Evolutionary conservation across 208 protist species (phyloP).

Genomic region (Herpetomonas samuelpessoai): DNA sequence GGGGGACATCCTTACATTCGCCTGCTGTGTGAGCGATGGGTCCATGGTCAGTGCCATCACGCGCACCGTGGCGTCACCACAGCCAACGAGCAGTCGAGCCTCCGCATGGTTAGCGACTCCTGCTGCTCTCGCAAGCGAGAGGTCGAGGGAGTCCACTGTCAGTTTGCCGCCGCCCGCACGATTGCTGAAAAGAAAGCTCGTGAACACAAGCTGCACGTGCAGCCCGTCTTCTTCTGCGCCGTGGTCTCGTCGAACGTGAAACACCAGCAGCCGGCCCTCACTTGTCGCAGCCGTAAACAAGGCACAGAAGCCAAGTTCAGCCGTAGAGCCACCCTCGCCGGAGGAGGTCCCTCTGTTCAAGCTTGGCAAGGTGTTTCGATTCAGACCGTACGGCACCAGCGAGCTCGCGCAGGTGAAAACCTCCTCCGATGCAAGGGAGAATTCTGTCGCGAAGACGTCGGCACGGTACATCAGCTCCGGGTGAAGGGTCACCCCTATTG

Average conservation of each 20-base stretch:
- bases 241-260: background rate
- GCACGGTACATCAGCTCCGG: no score
- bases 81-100: conserved; percentile 12
- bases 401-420: background rate
- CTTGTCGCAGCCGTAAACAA: conserved; percentile 11
- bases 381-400: background rate
- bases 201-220: background rate
- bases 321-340: no score
- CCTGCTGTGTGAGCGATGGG: background rate
- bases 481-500: no score
- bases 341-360: no score
- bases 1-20: background rate
- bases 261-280: conserved; percentile 8
- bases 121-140: background rate
- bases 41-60: conserved; percentile 22
- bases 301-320: background rate
- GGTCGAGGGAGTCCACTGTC: conserved; percentile 14
- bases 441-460: background rate
- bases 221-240: background rate
- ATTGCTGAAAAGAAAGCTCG: background rate
- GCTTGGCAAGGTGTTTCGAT: no score
- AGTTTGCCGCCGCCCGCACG: background rate
- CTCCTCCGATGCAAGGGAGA: background rate
- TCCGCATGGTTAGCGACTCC: background rate
- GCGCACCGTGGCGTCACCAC: conserved; percentile 21